Conservation (phyloP, 257 asterid genomes). For the Misopates orontium region DNA sequence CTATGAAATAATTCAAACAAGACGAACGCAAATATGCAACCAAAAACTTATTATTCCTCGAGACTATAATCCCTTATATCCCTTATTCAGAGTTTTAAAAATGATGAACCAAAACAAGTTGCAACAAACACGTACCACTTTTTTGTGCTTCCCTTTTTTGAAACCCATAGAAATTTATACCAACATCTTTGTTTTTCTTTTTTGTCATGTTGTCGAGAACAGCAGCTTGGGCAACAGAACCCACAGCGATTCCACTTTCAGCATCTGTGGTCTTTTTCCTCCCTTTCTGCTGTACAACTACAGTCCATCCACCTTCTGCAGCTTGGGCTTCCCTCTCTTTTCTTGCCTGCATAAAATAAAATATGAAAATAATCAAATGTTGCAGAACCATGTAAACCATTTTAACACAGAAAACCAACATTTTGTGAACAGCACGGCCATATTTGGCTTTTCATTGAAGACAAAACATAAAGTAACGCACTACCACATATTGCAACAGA, state of each 20-base stretch:
- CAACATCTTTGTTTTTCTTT: conserved; percentile 68
- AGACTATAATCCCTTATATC: too few relatives aligned
- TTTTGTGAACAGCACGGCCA: neutral
- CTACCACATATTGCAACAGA: neutral
- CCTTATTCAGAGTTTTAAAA: conserved; percentile 5
- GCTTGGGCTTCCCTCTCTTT: conserved; percentile 70
- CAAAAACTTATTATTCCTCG: too few relatives aligned
- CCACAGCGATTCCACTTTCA: conserved; percentile 82
- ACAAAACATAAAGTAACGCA: conserved; percentile 1
- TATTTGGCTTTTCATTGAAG: neutral
- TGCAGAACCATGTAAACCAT: conserved; percentile 13
- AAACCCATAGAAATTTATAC: conserved; percentile 78
- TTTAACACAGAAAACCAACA: neutral
- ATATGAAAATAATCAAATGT: conserved; percentile 13
- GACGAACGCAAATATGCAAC: neutral
- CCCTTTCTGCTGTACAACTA: conserved; percentile 89
- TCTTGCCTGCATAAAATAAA: conserved; percentile 57
- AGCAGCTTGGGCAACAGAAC: conserved; percentile 91
- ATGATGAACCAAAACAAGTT: neutral
- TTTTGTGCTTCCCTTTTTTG: conserved; percentile 85
- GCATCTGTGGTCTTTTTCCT: conserved; percentile 87
- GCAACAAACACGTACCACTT: conserved; percentile 54
- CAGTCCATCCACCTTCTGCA: conserved; percentile 96
- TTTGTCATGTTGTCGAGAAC: conserved; percentile 64
- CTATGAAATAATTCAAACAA: too few relatives aligned